Evolutionary conservation across 1,139 yeast genomes (phyloP).

Genomic region (Saccharomyces hybrid): DNA sequence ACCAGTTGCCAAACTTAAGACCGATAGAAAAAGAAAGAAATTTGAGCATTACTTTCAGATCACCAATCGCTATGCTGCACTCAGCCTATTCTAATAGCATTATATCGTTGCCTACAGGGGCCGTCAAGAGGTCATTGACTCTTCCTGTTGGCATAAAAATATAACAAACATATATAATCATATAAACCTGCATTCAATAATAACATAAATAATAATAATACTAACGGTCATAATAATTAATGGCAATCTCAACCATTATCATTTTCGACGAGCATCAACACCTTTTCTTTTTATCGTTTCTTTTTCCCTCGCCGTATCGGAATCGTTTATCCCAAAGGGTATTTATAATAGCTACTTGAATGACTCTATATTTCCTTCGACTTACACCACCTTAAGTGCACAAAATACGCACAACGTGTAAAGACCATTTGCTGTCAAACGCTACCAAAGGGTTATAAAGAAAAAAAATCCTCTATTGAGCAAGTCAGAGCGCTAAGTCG

Average conservation of each 20-base stretch:
- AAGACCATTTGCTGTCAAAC: neutral
- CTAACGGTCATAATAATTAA: neutral
- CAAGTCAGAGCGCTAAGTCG: neutral
- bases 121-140: slow-evolving; percentile 26
- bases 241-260: neutral
- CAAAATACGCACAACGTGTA: neutral
- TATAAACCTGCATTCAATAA: neutral
- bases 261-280: neutral
- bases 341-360: neutral
- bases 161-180: slow-evolving; percentile 6
- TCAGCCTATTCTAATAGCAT: slow-evolving; percentile 9
- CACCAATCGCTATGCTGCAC: slow-evolving; percentile 7
- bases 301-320: neutral
- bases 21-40: slow-evolving; percentile 3
- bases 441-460: neutral
- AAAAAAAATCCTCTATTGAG: neutral
- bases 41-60: slow-evolving; percentile 7
- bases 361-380: neutral
- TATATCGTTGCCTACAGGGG: slow-evolving; percentile 12
- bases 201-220: neutral
- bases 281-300: neutral
- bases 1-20: slow-evolving; percentile 1
- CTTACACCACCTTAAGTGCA: neutral
- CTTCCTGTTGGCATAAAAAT: slow-evolving; percentile 28
- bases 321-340: neutral